phyloP scores from a whole-genome alignment of 192 early-diverging fungal species.

The Obelidium mucronatum region DNA sequence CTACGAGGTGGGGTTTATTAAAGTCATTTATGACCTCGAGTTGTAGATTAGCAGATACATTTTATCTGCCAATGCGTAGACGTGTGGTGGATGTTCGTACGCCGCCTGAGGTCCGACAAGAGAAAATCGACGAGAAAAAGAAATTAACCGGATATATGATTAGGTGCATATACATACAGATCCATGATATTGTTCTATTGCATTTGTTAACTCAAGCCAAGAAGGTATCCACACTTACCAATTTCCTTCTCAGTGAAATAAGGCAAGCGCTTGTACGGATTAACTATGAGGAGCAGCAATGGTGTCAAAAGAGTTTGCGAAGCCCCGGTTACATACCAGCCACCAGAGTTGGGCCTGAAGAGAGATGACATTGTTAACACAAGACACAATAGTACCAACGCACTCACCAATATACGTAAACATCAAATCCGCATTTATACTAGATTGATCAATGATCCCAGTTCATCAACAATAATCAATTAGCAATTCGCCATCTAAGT shows the following conservation, averaged over 20 bases:
- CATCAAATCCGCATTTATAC: slow-evolving; percentile 65
- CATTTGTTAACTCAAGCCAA: not conserved
- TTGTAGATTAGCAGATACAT: too few species aligned
- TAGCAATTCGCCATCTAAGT: too few species aligned
- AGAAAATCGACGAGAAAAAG: not conserved
- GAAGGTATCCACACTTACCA: slow-evolving; percentile 42
- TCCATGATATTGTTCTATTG: slow-evolving; percentile 76
- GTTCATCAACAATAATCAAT: too few species aligned
- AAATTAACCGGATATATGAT: not conserved
- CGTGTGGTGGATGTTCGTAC: slow-evolving; percentile 88
- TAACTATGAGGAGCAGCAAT: slow-evolving; percentile 74
- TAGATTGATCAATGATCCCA: too few species aligned
- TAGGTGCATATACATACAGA: slow-evolving; percentile 63
- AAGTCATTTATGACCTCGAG: not conserved
- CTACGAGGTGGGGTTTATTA: slow-evolving; percentile 6
- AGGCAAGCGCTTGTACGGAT: slow-evolving; percentile 95
- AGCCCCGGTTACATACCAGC: too few species aligned
- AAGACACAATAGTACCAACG: too few species aligned
- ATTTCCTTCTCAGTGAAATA: slow-evolving; percentile 94
- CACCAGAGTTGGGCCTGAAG: slow-evolving; percentile 68
- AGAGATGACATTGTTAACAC: too few species aligned
- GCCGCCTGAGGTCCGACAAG: slow-evolving; percentile 43
- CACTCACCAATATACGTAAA: slow-evolving; percentile 88
- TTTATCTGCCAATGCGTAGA: slow-evolving; percentile 94
- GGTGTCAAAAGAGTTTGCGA: not conserved